Evolutionary conservation across 257 asterid genomes (phyloP).

Genomic region (Solanum chilense): DNA sequence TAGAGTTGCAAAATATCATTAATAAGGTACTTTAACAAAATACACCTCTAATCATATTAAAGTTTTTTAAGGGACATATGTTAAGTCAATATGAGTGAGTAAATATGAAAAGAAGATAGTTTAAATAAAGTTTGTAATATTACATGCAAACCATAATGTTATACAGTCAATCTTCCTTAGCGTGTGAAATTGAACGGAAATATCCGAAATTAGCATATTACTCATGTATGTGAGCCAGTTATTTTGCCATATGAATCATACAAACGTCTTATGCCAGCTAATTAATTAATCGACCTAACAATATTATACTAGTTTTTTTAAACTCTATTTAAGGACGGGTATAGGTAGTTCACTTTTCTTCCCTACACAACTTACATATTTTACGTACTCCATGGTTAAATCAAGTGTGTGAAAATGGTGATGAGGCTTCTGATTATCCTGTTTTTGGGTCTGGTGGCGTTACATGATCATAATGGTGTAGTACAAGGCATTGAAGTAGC

Average conservation of each 20-base stretch:
- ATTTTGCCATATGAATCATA: not conserved
- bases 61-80: not conserved
- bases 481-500: slow-evolving; percentile 3
- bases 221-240: not conserved
- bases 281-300: not conserved
- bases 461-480: not conserved
- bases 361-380: not conserved
- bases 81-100: not conserved
- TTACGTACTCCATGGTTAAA: not conserved
- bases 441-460: not conserved
- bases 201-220: not conserved
- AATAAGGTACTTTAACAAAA: no score
- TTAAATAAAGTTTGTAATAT: not conserved
- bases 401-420: not conserved
- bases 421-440: not conserved
- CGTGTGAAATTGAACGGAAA: not conserved
- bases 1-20: not conserved
- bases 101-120: not conserved
- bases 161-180: not conserved
- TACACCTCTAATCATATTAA: not conserved
- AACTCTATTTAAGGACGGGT: not conserved
- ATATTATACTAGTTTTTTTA: not conserved
- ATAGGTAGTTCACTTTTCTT: not conserved
- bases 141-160: not conserved
- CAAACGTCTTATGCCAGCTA: not conserved